A percentile compares a stretch with the other conserved stretches of the same genome.
phyloP scores from a whole-genome alignment of 2,329 filamentous ascomycete genomes.

The Xylaria sp. region DNA sequence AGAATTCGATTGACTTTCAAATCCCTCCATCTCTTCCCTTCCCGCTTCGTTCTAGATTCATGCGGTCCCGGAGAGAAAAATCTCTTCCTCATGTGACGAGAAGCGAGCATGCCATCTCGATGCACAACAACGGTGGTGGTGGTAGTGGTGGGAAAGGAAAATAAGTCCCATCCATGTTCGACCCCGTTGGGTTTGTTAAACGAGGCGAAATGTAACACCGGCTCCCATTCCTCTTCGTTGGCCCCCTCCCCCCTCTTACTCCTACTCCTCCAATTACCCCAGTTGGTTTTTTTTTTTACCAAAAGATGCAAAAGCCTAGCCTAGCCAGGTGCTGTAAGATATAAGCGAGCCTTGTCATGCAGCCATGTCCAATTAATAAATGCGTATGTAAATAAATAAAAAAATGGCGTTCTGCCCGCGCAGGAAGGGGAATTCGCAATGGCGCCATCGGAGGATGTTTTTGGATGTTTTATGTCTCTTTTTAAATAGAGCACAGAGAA shows the following conservation, averaged over 20 bases:
- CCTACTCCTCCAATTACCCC: background rate
- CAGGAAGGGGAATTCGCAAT: conserved; percentile 1
- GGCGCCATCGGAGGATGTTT: conserved; percentile 10
- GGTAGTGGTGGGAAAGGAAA: background rate
- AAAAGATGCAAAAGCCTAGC: conserved; percentile 21
- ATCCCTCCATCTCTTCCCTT: background rate
- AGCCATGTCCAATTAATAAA: conserved; percentile 33
- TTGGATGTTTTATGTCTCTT: background rate
- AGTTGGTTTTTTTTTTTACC: too few relatives aligned
- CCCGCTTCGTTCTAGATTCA: conserved; percentile 9
- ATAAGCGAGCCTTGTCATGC: conserved; percentile 26
- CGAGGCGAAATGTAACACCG: conserved; percentile 29
- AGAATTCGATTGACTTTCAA: background rate
- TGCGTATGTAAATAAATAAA: conserved; percentile 28
- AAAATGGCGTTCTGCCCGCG: conserved; percentile 15
- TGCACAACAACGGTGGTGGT: conserved; percentile 3
- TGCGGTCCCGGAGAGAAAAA: conserved; percentile 4
- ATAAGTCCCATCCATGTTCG: conserved; percentile 10
- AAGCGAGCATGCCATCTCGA: background rate
- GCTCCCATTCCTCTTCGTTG: too few relatives aligned
- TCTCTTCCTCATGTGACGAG: background rate
- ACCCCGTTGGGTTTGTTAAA: conserved; percentile 14
- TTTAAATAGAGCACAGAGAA: background rate
- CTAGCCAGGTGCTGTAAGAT: conserved; percentile 20
- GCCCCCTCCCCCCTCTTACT: too few relatives aligned